Base-by-base conservation (phyloP, 495 filamentous ascomycete species). In the Astrothelium subdiscretum region DNA sequence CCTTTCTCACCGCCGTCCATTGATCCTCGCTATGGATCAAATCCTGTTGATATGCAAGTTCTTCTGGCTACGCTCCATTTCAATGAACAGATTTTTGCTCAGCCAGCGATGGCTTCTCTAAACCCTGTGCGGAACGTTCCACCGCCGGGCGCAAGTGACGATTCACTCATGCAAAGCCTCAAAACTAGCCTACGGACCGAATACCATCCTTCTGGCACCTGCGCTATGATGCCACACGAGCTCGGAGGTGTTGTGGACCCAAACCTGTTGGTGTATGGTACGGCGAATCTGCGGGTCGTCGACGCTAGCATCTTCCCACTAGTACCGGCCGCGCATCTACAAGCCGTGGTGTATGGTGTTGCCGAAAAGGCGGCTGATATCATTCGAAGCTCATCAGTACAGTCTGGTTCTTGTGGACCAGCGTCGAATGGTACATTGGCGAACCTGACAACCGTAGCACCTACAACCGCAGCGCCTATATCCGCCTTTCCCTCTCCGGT, bases 171-270 rank as follows among this genome's bases (percentile, higher is more conserved):
- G 15, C n/a, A 59, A 40, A 60, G 42, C 26, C 66, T 69, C n/a
- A 24, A 24, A 11, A 42, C 32, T 10, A 58, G 57, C 11, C 48
- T 62, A 54, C 64, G 64, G 48, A 69, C 67, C 4, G 67, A 69
- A 58, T 72, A 70, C 44, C 62, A 71, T 31, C 63, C 79, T 0
- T 76, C 74, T 5, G 79, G 80, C 0, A 75, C 80, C 6, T 77
- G 77, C 52, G 77, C 79, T 0, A 81, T 82, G 80, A 69, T 82
- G 2, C 78, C 77, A 5, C 67, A 63, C 1, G 69, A 73, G 3
- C 71, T 75, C 2, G 80, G 80, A 20, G 67, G 80, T 31, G 80
- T 82, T 0, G 80, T 82, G 0, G 76, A 79, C 54, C 70, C 77
- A 3, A 71, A 74, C 18, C 71, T 82, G 2, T 69, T 70, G 43